Evolutionary conservation across 2,329 filamentous ascomycete species (phyloP).

Genomic region (Arthroderma sp.): DNA sequence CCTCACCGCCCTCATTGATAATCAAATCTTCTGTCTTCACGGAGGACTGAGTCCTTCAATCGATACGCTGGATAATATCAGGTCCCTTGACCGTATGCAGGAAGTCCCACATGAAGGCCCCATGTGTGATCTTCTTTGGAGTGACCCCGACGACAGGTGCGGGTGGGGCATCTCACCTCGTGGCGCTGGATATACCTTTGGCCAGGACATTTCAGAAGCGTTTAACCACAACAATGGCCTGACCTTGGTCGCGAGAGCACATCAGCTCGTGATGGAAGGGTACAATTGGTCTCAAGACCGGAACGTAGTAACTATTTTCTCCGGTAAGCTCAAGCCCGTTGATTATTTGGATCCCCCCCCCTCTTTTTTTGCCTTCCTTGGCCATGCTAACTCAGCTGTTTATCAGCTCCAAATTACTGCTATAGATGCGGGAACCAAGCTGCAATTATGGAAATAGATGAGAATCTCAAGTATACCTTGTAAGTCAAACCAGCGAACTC

Average conservation of each 20-base stretch:
- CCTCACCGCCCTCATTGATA: slow-evolving; percentile 60
- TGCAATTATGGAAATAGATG: slow-evolving; percentile 99
- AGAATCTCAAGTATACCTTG: slow-evolving; percentile 99
- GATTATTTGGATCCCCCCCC: not conserved
- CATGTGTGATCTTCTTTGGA: slow-evolving; percentile 67
- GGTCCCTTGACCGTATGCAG: slow-evolving; percentile 60
- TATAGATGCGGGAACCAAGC: slow-evolving; percentile 98
- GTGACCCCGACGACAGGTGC: slow-evolving; percentile 59
- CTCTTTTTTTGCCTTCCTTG: not conserved
- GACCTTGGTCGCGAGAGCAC: slow-evolving; percentile 58
- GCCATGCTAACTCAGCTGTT: not conserved
- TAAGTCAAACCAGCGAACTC: slow-evolving; percentile 42
- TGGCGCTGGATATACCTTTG: slow-evolving; percentile 54
- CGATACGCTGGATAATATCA: slow-evolving; percentile 61
- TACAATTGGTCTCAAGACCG: slow-evolving; percentile 90
- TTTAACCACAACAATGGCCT: slow-evolving; percentile 68
- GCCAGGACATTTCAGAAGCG: slow-evolving; percentile 61
- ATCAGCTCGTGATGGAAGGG: slow-evolving; percentile 65
- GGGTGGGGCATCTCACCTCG: slow-evolving; percentile 59
- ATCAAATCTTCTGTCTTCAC: slow-evolving; percentile 61
- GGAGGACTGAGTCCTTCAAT: slow-evolving; percentile 62
- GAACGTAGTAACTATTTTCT: slow-evolving; percentile 70
- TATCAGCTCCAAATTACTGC: slow-evolving; percentile 74
- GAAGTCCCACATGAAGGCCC: slow-evolving; percentile 67
- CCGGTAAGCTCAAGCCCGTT: slow-evolving; percentile 7